Base-by-base conservation (phyloP, 2,329 filamentous ascomycete species). In the Claviceps sp. region DNA sequence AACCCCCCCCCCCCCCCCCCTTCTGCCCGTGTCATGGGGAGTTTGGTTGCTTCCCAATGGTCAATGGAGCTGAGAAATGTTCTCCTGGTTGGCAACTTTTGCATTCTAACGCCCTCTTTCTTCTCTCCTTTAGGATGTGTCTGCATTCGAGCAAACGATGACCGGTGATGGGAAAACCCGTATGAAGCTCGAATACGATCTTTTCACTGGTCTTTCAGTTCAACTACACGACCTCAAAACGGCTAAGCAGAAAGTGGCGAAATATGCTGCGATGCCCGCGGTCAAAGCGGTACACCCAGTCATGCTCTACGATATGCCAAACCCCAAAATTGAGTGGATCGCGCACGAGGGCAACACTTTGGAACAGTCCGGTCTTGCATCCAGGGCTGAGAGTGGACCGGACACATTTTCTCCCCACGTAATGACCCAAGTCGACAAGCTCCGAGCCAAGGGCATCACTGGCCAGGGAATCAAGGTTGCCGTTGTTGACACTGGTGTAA, bases 361-460 rank as follows among this genome's bases (percentile, higher is more conserved):
- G 24, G 56, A 60, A 7, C 41, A 47, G 24, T 44, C 38, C 34
- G 56, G 54, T 5, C 53, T 57, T 3, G 49, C 54, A 14, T 63
- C 57, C 30, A 56, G 55, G 8, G 58, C 53, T 16, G 57, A 62
- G 9, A 51, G 55, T 5, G 30, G 41, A 5, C 46, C n/a, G 0
- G 71, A 75, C 53, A 68, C 62, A 0, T 75, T 73, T 54, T 65
- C 70, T n/a, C 70, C 76, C 1, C 77, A 80, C 50, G 59, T 75
- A 54, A 77, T 78, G 74, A 78, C 75, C 2, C 76, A 79, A 62
- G 71, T 80, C 18, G 72, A 77, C 60, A 72, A 73, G 68, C 66
- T 80, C 40, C 69, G 68, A 36, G 71, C 69, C 13, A 62, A 72
- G 53, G 75, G 74, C 1, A 56, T 73, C 51, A 72, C 68, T 0